A percentile compares a stretch with the other conserved stretches of the same genome.
These are phyloP conservation scores for Pseudogymnoascus sp. DNA, from an alignment of 2,329 filamentous ascomycete species.

Conservation along the genomic window DNA sequence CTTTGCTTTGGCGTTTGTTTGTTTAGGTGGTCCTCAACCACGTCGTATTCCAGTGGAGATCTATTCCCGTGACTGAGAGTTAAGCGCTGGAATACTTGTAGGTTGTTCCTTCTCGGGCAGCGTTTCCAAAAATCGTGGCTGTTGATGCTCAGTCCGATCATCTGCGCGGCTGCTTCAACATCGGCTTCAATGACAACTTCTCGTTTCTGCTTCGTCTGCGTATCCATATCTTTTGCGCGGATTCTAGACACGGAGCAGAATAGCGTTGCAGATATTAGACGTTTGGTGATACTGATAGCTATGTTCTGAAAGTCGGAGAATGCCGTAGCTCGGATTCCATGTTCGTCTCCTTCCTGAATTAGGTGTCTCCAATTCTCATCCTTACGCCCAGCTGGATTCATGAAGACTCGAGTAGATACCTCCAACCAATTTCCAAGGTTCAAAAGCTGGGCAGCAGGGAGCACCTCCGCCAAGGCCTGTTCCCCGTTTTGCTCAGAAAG, in stretches of 20 bases:
- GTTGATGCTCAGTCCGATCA: constrained; percentile 43
- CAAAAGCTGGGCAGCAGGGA: constrained; percentile 51
- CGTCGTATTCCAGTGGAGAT: constrained; percentile 30
- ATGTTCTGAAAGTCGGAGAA: constrained; percentile 70
- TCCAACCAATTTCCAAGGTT: constrained; percentile 51
- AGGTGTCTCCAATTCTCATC: constrained; percentile 62
- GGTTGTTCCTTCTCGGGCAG: constrained; percentile 42
- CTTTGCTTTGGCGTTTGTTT: constrained; percentile 5
- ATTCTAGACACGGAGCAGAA: constrained; percentile 65
- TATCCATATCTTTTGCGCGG: constrained; percentile 35
- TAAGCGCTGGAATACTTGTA: constrained; percentile 40
- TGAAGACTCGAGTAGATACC: constrained; percentile 62
- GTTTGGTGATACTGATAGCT: constrained; percentile 57
- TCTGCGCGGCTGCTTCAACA: constrained; percentile 45
- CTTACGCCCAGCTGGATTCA: constrained; percentile 54
- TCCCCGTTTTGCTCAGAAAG: constrained; percentile 20
- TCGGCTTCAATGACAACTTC: constrained; percentile 16
- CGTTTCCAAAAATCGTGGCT: constrained; percentile 43
- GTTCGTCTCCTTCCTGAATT: constrained; percentile 43
- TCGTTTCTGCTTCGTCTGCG: background rate
- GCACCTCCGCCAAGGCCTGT: constrained; percentile 23
- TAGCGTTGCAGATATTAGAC: constrained; percentile 61
- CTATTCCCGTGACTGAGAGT: constrained; percentile 19
- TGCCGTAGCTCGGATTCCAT: constrained; percentile 66
- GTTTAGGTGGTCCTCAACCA: constrained; percentile 23